Conservation (phyloP, 1,284 basidiomycete genomes). For the Boletus sp. region DNA sequence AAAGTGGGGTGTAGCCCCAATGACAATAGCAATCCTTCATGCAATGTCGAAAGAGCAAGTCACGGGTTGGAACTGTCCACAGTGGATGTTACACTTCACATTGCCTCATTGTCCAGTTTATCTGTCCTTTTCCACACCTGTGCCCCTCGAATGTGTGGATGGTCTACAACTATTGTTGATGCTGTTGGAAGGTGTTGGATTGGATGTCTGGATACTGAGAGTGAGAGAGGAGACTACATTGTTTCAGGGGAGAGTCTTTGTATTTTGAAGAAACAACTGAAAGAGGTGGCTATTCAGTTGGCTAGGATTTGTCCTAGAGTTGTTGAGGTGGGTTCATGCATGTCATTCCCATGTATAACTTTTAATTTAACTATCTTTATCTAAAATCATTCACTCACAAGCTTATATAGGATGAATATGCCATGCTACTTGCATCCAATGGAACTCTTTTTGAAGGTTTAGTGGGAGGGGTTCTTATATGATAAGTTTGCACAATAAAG, state of each 20-base stretch:
- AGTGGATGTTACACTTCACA: slow-evolving; percentile 43
- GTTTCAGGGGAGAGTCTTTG: slow-evolving; percentile 21
- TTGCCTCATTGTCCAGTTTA: slow-evolving; percentile 58
- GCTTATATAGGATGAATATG: slow-evolving; percentile 32
- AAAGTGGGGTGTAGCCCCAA: neutral
- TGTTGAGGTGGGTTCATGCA: slow-evolving; percentile 39
- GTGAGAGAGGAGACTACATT: slow-evolving; percentile 21
- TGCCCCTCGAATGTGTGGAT: slow-evolving; percentile 56
- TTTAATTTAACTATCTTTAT: neutral
- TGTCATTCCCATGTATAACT: neutral
- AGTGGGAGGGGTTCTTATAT: slow-evolving; percentile 10
- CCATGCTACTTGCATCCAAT: slow-evolving; percentile 22
- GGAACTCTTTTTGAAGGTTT: slow-evolving; percentile 26
- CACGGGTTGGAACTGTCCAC: neutral
- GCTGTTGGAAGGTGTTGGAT: slow-evolving; percentile 70
- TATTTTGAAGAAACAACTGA: slow-evolving; percentile 34
- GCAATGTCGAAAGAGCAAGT: neutral
- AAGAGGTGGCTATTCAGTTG: slow-evolving; percentile 41
- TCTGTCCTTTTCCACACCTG: slow-evolving; percentile 56
- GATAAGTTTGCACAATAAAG: too few relatives aligned
- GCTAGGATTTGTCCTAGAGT: slow-evolving; percentile 46
- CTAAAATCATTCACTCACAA: slow-evolving; percentile 3
- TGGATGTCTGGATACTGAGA: slow-evolving; percentile 33
- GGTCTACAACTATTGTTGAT: slow-evolving; percentile 67
- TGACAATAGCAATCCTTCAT: neutral